Base-by-base conservation (phyloP, 2,329 filamentous ascomycete species). In the Colletotrichum sansevieriae region DNA sequence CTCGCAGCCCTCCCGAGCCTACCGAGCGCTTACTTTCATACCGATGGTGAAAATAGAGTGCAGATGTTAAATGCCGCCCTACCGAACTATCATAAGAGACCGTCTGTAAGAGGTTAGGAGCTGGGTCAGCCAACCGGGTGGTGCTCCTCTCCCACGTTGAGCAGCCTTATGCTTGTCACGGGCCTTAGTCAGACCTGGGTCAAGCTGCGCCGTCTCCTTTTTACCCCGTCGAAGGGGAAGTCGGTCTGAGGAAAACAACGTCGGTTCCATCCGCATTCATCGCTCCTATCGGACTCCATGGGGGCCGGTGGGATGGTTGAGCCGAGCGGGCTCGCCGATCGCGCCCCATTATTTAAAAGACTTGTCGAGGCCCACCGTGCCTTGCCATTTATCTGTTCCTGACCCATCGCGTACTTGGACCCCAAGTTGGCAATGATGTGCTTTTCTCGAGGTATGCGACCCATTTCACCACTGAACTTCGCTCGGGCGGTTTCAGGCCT, bases 1-100 rank as follows among this genome's bases (percentile, higher is more conserved):
- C 22, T 39, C 25, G n/a, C 49, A 35, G 15, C 18, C 52, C 33
- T 35, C 12, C 49, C 33, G 56, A 37, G n/a, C 9, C 15, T 4
- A 20, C 20, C 56, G 22, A 22, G 22, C 22, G 55, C 55, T 65
- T 60, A 15, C 55, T 43, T 25, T n/a, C 59, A 55, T 39, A 51
- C 1, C 18, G 18, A 18, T 18, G 18, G 33, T 56, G 47, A 51
- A 51, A 51, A 65, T 41, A 51, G n/a, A 56, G 49, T 51, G 35
- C 56, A 12, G 6, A 0, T 55, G 18, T 20, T 29, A 44, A 60
- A 35, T 49, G 35, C 47, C 56, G 41, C 47, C 41, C 55, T 65
- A 20, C 55, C 47, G 35, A 60, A 7, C 10, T 65, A 56, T 41
- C 41, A 49, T 65, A 51, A 6, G 18, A 15, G 8, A 13, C 18